Evolutionary conservation across 1,284 basidiomycete genomes (phyloP).

Genomic region (Gymnopus androsaceus): DNA sequence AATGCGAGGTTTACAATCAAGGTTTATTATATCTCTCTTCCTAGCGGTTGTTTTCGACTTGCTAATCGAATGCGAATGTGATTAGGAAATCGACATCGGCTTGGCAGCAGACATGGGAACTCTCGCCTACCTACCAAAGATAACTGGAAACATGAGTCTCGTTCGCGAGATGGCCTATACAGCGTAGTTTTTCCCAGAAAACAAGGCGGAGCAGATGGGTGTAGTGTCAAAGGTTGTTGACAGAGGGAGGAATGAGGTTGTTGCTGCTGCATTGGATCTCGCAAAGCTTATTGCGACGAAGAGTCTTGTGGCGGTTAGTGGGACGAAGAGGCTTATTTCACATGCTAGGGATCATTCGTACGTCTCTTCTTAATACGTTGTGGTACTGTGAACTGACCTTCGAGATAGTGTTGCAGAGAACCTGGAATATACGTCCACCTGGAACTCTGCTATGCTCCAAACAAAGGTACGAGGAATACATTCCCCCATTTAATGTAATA

Average conservation of each 20-base stretch:
- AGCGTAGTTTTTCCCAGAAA: conserved; percentile 68
- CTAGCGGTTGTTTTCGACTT: background rate
- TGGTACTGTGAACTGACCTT: background rate
- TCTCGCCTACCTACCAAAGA: conserved; percentile 79
- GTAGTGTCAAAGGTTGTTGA: conserved; percentile 76
- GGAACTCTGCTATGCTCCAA: conserved; percentile 76
- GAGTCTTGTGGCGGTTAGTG: conserved; percentile 79
- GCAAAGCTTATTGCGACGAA: conserved; percentile 74
- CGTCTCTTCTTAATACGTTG: conserved; percentile 19
- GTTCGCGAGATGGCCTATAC: conserved; percentile 82
- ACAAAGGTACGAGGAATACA: conserved; percentile 55
- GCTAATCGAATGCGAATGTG: background rate
- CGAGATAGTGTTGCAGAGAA: conserved; percentile 70
- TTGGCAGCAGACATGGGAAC: conserved; percentile 91
- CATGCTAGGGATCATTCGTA: conserved; percentile 81
- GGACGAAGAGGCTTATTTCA: conserved; percentile 77
- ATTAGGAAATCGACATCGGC: conserved; percentile 86
- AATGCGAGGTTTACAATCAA: conserved; percentile 77
- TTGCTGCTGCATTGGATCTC: conserved; percentile 63
- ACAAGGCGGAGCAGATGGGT: conserved; percentile 75
- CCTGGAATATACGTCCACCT: conserved; percentile 75
- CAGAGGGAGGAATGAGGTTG: conserved; percentile 63
- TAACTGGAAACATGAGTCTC: conserved; percentile 80
- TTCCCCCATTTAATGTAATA: too few species aligned
- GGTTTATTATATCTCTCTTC: conserved; percentile 38